Evolutionary conservation across 495 filamentous ascomycete species (phyloP).

Genomic region (Penicillium ochrochloron): DNA sequence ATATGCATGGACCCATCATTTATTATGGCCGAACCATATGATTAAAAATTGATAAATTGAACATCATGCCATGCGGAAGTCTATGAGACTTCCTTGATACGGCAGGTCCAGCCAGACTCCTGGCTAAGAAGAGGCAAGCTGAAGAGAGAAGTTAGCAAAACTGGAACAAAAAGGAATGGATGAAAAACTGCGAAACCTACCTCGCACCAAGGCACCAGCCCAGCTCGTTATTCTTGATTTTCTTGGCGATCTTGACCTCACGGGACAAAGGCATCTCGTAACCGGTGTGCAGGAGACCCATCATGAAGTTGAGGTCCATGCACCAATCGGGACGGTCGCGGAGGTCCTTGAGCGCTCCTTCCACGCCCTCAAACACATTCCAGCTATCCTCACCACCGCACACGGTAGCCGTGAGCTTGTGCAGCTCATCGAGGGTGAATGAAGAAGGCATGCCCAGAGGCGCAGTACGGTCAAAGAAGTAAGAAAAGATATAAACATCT

Average conservation of each 20-base stretch:
- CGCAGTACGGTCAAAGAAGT: slow-evolving; percentile 92
- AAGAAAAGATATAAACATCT: slow-evolving; percentile 95
- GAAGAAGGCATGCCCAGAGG: slow-evolving; percentile 94
- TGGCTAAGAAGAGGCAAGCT: slow-evolving; percentile 76
- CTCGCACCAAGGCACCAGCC: slow-evolving; percentile 98
- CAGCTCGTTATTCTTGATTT: slow-evolving; percentile 95
- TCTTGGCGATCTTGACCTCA: slow-evolving; percentile 97
- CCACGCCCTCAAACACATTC: slow-evolving; percentile 75
- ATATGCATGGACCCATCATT: slow-evolving; percentile 41
- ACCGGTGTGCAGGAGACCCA: slow-evolving; percentile 88
- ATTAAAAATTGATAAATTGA: slow-evolving; percentile 35
- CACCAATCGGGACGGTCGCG: slow-evolving; percentile 83
- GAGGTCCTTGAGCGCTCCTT: slow-evolving; percentile 73
- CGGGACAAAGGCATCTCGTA: slow-evolving; percentile 97
- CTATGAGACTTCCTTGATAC: slow-evolving; percentile 64
- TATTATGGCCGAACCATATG: slow-evolving; percentile 28
- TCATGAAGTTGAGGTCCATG: slow-evolving; percentile 94
- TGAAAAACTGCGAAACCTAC: slow-evolving; percentile 47
- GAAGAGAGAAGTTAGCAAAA: slow-evolving; percentile 38
- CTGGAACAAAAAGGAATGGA: neutral
- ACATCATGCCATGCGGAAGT: slow-evolving; percentile 22
- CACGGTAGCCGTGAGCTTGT: slow-evolving; percentile 80
- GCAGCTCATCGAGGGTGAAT: slow-evolving; percentile 86
- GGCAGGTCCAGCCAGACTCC: slow-evolving; percentile 77
- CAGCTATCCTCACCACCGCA: slow-evolving; percentile 79